Evolutionary conservation across 2,329 filamentous ascomycete genomes (phyloP).

Genomic region (Dactylellina drechsleri): DNA sequence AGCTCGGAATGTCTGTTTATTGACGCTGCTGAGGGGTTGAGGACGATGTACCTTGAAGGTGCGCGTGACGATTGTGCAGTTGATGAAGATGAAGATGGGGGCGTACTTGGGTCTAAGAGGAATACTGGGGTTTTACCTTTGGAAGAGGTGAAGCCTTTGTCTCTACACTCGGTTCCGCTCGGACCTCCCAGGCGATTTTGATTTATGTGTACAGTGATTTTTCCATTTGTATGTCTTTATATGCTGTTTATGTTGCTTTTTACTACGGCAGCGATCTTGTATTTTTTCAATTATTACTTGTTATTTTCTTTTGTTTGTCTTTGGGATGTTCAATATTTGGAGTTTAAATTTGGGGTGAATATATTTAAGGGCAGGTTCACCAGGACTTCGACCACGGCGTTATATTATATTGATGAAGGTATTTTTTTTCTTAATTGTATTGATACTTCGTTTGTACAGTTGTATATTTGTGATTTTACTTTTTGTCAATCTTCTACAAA

Average conservation of each 20-base stretch:
- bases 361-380: not conserved
- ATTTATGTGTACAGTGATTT: not conserved
- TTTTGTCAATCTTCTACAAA: too few relatives aligned
- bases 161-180: not conserved
- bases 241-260: not conserved
- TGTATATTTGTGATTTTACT: not conserved
- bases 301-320: not conserved
- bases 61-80: conserved; percentile 40
- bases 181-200: conserved; percentile 23
- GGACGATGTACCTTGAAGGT: conserved; percentile 30
- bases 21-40: conserved; percentile 38
- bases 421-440: not conserved
- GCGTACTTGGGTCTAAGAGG: conserved; percentile 11
- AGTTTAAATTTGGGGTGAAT: not conserved
- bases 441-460: not conserved
- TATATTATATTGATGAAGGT: not conserved
- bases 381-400: conserved; percentile 1
- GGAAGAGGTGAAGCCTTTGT: conserved; percentile 28
- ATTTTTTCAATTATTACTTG: conserved; percentile 3
- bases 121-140: conserved; percentile 10
- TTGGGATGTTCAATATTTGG: not conserved
- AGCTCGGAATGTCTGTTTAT: conserved; percentile 48
- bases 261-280: not conserved
- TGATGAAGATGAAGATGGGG: conserved; percentile 33
- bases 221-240: conserved; percentile 4